Evolutionary conservation across 2,329 filamentous ascomycete species (phyloP).

Genomic region (Diplocarpon rosae): DNA sequence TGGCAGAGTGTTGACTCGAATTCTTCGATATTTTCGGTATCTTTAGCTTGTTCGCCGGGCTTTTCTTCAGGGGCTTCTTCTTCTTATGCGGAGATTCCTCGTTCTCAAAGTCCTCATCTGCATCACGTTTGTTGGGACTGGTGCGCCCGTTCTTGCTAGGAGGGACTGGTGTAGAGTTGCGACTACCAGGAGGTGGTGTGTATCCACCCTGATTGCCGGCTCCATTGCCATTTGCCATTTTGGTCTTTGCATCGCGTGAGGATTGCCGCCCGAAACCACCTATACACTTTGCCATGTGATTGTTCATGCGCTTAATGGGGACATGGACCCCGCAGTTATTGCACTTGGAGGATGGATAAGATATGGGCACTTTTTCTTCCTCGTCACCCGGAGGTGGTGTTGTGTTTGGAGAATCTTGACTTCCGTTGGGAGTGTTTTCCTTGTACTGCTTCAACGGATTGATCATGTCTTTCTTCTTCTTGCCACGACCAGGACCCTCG

Average conservation of each 20-base stretch:
- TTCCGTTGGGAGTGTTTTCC: conserved; percentile 31
- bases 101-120: conserved; percentile 25
- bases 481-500: conserved; percentile 63
- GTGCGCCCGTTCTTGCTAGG: conserved; percentile 14
- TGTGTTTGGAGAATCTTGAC: conserved; percentile 34
- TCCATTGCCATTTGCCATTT: conserved; percentile 46
- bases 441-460: conserved; percentile 30
- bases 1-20: conserved; percentile 9
- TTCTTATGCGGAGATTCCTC: conserved; percentile 24
- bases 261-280: conserved; percentile 54
- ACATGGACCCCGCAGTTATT: conserved; percentile 58
- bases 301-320: conserved; percentile 52
- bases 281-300: conserved; percentile 59
- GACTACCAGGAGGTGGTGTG: conserved; percentile 47
- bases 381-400: conserved; percentile 37
- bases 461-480: conserved; percentile 70
- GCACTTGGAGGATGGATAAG: conserved; percentile 55
- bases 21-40: conserved; percentile 12
- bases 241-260: conserved; percentile 49
- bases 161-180: conserved; percentile 49
- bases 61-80: conserved; percentile 24
- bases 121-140: conserved; percentile 25
- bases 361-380: conserved; percentile 48
- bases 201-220: conserved; percentile 40
- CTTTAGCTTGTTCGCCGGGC: conserved; percentile 17